A percentile compares a stretch with the other conserved stretches of the same genome.
Conservation (phyloP, 106 monocot species). For the Allium sativum region DNA sequence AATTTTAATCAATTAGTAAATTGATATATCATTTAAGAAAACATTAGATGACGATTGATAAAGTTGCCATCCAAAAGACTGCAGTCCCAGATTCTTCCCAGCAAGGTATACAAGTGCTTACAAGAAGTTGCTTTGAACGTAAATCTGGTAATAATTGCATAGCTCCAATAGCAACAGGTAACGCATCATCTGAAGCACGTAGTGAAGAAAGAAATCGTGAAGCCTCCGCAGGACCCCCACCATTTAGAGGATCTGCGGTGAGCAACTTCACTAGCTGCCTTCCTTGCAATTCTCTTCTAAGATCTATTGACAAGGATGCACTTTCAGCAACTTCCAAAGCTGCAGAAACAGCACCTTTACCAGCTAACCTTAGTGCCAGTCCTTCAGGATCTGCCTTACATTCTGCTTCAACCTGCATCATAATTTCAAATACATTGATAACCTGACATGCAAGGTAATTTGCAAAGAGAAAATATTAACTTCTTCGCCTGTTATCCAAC, state of each 20-base stretch:
- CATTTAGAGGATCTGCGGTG: slow-evolving; percentile 83
- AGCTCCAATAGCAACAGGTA: slow-evolving; percentile 91
- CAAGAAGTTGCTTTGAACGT: slow-evolving; percentile 92
- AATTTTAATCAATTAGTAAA: too few species aligned
- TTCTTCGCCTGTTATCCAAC: too few species aligned
- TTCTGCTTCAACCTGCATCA: slow-evolving; percentile 69
- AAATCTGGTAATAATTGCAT: slow-evolving; percentile 87
- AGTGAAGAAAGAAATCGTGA: slow-evolving; percentile 90
- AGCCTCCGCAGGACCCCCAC: slow-evolving; percentile 90
- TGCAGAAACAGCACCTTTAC: slow-evolving; percentile 89
- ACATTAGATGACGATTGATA: too few species aligned
- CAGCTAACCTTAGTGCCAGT: slow-evolving; percentile 75
- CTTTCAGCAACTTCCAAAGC: slow-evolving; percentile 91
- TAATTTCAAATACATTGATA: not conserved
- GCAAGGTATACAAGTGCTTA: slow-evolving; percentile 9
- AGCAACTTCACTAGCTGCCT: slow-evolving; percentile 91
- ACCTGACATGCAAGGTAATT: too few species aligned
- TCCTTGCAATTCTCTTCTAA: slow-evolving; percentile 86
- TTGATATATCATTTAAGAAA: too few species aligned
- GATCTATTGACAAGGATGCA: slow-evolving; percentile 66
- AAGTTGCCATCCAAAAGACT: too few species aligned
- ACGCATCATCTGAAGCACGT: slow-evolving; percentile 79
- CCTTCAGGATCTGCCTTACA: slow-evolving; percentile 88
- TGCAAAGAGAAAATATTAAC: too few species aligned
- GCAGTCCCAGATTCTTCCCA: too few species aligned